Percentiles rank a stretch among this genome's conserved stretches.
Evolutionary conservation across 345 rosid species (phyloP).

Genomic region (Syzygium aqueum): DNA sequence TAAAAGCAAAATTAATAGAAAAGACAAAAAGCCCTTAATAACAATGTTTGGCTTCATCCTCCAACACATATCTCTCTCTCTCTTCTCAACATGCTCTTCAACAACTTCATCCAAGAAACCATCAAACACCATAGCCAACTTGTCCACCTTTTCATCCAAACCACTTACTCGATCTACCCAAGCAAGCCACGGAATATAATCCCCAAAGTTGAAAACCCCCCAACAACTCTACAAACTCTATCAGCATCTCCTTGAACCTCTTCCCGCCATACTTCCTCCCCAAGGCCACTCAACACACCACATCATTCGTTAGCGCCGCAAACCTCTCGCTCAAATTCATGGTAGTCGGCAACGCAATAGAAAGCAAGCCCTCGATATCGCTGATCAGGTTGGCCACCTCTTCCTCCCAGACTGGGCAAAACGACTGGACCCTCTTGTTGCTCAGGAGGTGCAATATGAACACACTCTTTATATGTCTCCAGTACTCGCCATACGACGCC

Average conservation of each 20-base stretch:
- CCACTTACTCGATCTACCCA: constrained; percentile 29
- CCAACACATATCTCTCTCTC: neutral
- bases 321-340: constrained; percentile 27
- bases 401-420: constrained; percentile 25
- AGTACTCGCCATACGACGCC: constrained; percentile 55
- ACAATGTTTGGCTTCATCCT: neutral
- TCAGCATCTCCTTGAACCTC: constrained; percentile 16
- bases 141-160: constrained; percentile 6
- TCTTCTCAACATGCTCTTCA: neutral
- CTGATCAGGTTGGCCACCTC: constrained; percentile 23
- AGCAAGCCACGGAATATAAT: constrained; percentile 39
- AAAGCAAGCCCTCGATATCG: neutral
- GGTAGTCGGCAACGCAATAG: too few relatives aligned
- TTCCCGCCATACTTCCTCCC: constrained; percentile 37
- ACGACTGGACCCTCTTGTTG: constrained; percentile 34
- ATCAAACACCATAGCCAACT: constrained; percentile 10
- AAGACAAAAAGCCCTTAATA: too few relatives aligned
- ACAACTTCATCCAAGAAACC: constrained; percentile 8
- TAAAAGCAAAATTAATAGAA: too few relatives aligned
- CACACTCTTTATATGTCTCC: constrained; percentile 52
- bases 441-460: constrained; percentile 36
- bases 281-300: constrained; percentile 30
- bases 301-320: constrained; percentile 16
- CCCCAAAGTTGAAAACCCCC: constrained; percentile 30
- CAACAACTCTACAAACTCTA: constrained; percentile 11